A percentile compares a stretch with the other conserved stretches of the same genome.
Conservation (phyloP, 148 eudicot genomes). For the Rhododendron vialii region DNA sequence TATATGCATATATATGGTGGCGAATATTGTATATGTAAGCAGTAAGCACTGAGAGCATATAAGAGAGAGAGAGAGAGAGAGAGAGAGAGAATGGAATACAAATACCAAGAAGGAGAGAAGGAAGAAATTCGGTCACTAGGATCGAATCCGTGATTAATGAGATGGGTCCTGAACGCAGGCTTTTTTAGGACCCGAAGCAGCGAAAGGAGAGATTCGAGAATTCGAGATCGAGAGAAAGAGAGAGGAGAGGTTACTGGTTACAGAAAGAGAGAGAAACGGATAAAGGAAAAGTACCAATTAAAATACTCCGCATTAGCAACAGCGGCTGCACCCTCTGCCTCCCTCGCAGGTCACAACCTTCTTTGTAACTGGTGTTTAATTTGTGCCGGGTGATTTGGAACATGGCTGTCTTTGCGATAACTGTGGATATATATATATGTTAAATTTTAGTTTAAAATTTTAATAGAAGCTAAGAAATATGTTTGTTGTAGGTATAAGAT, state of each 20-base stretch:
- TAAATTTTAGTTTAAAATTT: too few species aligned
- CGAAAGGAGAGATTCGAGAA: constrained; percentile 11
- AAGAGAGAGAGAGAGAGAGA: neutral
- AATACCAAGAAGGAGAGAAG: constrained; percentile 28
- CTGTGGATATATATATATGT: too few species aligned
- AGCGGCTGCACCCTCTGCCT: too few species aligned
- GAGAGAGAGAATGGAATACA: neutral
- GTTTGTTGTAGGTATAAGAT: too few species aligned
- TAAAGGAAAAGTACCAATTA: neutral
- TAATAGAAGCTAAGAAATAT: too few species aligned
- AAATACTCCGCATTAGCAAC: neutral
- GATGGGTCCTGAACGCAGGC: constrained; percentile 10
- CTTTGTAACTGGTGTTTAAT: too few species aligned
- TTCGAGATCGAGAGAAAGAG: neutral
- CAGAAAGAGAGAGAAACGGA: constrained; percentile 3
- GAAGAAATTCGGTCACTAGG: constrained; percentile 17
- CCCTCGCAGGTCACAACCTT: too few species aligned
- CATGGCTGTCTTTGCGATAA: too few species aligned
- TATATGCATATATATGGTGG: neutral
- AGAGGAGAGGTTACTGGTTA: neutral
- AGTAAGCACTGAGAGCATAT: neutral
- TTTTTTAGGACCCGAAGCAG: constrained; percentile 9
- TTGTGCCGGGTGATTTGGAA: too few species aligned
- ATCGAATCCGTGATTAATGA: constrained; percentile 23
- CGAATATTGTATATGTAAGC: neutral